Conservation (phyloP, 2,329 filamentous ascomycete species). For the Aspergillus aculeatinus region DNA sequence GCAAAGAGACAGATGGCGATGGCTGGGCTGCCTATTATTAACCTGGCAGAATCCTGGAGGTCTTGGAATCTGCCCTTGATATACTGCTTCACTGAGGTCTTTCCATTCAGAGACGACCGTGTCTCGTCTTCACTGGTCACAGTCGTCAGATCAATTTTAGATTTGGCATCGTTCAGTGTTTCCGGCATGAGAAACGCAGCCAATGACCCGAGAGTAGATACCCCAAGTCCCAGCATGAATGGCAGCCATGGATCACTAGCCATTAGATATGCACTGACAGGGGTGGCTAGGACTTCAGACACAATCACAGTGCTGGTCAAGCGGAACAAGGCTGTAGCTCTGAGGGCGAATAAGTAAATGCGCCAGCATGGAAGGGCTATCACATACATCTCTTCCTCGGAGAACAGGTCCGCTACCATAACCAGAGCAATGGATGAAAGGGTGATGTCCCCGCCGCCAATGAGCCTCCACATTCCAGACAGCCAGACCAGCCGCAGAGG, state of each 20-base stretch:
- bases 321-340: constrained; percentile 26
- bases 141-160: constrained; percentile 3
- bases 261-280: constrained; percentile 32
- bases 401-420: constrained; percentile 30
- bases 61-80: constrained; percentile 16
- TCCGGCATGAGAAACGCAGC: constrained; percentile 23
- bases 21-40: constrained; percentile 26
- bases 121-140: background rate
- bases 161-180: constrained; percentile 21
- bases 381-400: constrained; percentile 29
- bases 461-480: constrained; percentile 21
- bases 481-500: constrained; percentile 31
- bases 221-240: constrained; percentile 17
- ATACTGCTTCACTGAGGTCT: constrained; percentile 11
- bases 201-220: constrained; percentile 12
- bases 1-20: constrained; percentile 23
- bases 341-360: constrained; percentile 10
- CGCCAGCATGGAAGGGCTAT: background rate
- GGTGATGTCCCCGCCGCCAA: constrained; percentile 29
- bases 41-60: constrained; percentile 23
- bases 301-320: constrained; percentile 21
- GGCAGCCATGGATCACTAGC: constrained; percentile 23
- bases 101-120: background rate
- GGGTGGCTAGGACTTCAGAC: constrained; percentile 28
- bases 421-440: constrained; percentile 21